Conservation (phyloP, 768 basidiomycete species). For the Boletellus ananas region DNA sequence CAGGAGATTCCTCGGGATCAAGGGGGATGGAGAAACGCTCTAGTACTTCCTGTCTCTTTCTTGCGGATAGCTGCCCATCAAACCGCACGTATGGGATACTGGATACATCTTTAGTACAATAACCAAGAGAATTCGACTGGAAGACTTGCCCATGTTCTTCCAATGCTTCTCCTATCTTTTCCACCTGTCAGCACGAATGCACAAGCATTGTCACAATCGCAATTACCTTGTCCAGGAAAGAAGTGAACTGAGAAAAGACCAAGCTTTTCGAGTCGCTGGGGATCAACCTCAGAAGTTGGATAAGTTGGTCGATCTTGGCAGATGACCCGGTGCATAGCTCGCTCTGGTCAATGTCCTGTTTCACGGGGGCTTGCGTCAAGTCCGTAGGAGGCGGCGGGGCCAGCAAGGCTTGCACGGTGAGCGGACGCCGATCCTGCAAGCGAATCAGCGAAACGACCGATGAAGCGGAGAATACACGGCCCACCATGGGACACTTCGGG, state of each 20-base stretch:
- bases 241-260: conserved; percentile 89
- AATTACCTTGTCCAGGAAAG: conserved; percentile 72
- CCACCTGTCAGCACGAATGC: not conserved
- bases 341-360: conserved; percentile 37
- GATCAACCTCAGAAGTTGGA: conserved; percentile 67
- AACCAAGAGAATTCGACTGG: not conserved
- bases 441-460: not conserved
- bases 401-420: conserved; percentile 53
- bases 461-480: not conserved
- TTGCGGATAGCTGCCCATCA: conserved; percentile 84
- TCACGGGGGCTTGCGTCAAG: conserved; percentile 56
- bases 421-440: conserved; percentile 63
- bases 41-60: conserved; percentile 72
- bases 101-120: conserved; percentile 2
- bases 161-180: conserved; percentile 65
- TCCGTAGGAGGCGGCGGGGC: conserved; percentile 64
- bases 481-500: conserved; percentile 80
- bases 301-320: conserved; percentile 80
- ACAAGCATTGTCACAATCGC: not conserved
- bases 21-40: conserved; percentile 69
- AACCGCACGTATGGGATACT: conserved; percentile 79
- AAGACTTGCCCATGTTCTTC: conserved; percentile 56
- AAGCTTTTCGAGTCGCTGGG: conserved; percentile 73
- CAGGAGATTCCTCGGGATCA: conserved; percentile 30
- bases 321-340: conserved; percentile 56